Percentiles rank a stretch among this genome's conserved stretches.
phyloP scores from a whole-genome alignment of 2,329 filamentous ascomycete species.

The Aspergillus fructus region DNA sequence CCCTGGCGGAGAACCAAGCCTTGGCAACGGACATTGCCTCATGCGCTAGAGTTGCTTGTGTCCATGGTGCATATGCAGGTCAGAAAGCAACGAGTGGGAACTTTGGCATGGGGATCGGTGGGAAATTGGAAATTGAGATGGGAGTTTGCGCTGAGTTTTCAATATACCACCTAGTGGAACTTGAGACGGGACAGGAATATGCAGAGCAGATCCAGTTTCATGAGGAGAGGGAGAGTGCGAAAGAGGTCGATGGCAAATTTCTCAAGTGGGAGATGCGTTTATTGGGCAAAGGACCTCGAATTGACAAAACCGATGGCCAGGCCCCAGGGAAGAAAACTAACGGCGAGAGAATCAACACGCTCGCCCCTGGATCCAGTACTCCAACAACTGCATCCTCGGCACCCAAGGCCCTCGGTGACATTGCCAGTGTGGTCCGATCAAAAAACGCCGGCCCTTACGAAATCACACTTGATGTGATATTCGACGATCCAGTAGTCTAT shows the following conservation, averaged over 20 bases:
- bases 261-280: no score
- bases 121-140: neutral
- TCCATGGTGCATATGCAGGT: neutral
- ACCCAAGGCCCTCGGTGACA: neutral
- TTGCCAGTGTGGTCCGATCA: neutral
- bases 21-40: neutral
- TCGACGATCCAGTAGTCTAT: neutral
- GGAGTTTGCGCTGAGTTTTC: neutral
- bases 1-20: neutral
- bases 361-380: neutral
- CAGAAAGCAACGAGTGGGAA: neutral
- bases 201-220: no score
- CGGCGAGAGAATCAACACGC: neutral
- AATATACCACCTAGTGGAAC: neutral
- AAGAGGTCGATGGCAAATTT: no score
- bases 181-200: neutral
- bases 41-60: neutral
- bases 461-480: neutral
- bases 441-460: neutral
- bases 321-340: rapidly evolving
- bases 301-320: no score
- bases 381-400: no score
- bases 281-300: neutral
- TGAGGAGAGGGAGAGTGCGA: neutral
- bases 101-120: neutral